A percentile compares a stretch with the other conserved stretches of the same genome.
phyloP scores from a whole-genome alignment of 2,329 filamentous ascomycete genomes.

The Cadophora malorum region DNA sequence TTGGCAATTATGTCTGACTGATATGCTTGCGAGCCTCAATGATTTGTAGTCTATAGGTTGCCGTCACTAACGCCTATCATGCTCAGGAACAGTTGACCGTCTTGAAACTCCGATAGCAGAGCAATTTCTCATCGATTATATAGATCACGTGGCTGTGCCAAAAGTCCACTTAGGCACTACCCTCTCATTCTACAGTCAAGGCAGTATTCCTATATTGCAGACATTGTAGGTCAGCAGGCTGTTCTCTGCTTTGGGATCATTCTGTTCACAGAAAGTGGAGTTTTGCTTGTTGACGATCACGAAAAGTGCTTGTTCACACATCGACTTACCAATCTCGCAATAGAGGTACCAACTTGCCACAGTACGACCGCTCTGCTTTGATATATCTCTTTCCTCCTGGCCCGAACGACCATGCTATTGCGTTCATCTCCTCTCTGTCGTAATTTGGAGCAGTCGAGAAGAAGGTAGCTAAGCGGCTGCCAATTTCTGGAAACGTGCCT shows the following conservation, averaged over 20 bases:
- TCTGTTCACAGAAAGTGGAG: background rate
- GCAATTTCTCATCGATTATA: background rate
- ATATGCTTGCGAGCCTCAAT: background rate
- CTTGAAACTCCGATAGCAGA: background rate
- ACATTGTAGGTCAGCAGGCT: background rate
- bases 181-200: background rate
- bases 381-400: conserved; percentile 10
- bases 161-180: background rate
- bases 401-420: conserved; percentile 5
- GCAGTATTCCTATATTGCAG: background rate
- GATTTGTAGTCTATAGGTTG: background rate
- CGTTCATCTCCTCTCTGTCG: conserved; percentile 4
- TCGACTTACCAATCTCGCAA: conserved; percentile 48
- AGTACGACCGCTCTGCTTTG: conserved; percentile 9
- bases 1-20: conserved; percentile 29
- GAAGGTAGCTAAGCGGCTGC: conserved; percentile 4
- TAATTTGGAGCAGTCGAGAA: conserved; percentile 4
- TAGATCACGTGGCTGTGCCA: background rate
- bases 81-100: background rate
- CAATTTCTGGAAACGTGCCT: conserved; percentile 12
- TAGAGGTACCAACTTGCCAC: conserved; percentile 26
- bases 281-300: background rate
- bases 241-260: background rate
- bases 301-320: background rate
- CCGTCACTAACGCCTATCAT: background rate